Evolutionary conservation across 441 rosid species (phyloP), one percentile per base, ranked within the genome.

Genomic region (Adansonia gregorii): DNA sequence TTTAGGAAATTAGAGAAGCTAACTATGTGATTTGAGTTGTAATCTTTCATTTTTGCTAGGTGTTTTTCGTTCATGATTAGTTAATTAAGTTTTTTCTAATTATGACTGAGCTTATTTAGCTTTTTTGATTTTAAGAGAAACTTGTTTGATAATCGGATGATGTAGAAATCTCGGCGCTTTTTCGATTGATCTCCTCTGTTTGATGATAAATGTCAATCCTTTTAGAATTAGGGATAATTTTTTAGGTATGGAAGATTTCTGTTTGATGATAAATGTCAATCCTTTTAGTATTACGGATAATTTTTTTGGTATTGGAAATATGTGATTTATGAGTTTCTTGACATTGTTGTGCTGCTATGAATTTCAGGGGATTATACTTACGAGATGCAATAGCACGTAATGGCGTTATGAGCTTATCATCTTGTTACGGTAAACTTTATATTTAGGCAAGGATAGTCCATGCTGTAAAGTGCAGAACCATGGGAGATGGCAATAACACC

Each of bases 401-500:
- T 43, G 65, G 27, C 20, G 0, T 20, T 59, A 12, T 17, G 43
- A 51, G 17, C 27, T 24, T 72, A 39, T 72, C 35, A 39, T 60
- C 59, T 6, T 31, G 22, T 14, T 61, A 39, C 11, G 19, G 55
- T 61, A 27, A 52, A 14, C 5, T 73, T 17, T 56, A 19, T 2
- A 17, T 6, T 22, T 74, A 19, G 64, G 31, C 73, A 20, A 76
- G 56, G 78, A 80, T 75, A 82, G 86, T 80, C 77, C 80, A 55
- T 78, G 86, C 92, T 89, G 78, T 31, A 35, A n/a, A 52, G 35
- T 22, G 22, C 39, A 41, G 72, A 66, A 76, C 11, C 17, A 93
- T 89, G 97, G 97, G 95, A 76, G 98, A 91, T 85, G 97, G 97
- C 20, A 80, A 60, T 72, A 79, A 78, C 72, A 71, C 73, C 78